Evolutionary conservation across 805 yeast genomes (phyloP).

Genomic region (Ogataea henricii): DNA sequence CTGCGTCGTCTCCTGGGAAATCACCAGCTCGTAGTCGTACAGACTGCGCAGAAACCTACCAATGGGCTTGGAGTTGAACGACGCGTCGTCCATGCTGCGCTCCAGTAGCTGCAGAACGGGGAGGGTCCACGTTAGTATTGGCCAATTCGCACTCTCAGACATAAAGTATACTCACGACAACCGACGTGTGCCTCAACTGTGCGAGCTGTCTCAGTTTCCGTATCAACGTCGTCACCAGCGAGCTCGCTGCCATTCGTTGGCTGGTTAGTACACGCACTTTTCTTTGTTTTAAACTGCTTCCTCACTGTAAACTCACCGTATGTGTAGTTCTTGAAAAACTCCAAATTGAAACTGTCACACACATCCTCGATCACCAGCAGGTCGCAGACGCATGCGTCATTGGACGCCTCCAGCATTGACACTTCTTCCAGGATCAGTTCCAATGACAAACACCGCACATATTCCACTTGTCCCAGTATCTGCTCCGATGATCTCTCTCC

Average conservation of each 20-base stretch:
- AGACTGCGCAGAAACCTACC: conserved; percentile 22
- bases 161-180: conserved; percentile 26
- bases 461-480: conserved; percentile 10
- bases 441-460: conserved; percentile 20
- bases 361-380: conserved; percentile 32
- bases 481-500: background rate
- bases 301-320: conserved; percentile 31
- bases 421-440: conserved; percentile 16
- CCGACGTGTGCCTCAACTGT: conserved; percentile 17
- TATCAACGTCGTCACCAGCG: conserved; percentile 18
- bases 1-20: conserved; percentile 7
- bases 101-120: conserved; percentile 18
- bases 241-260: conserved; percentile 21
- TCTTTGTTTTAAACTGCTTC: too few species aligned
- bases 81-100: conserved; percentile 10
- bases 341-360: conserved; percentile 29
- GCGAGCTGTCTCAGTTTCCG: conserved; percentile 27
- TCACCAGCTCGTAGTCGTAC: conserved; percentile 25
- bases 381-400: conserved; percentile 6
- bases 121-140: conserved; percentile 6
- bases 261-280: background rate
- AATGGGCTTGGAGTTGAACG: conserved; percentile 26
- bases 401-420: conserved; percentile 17
- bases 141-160: too few species aligned
- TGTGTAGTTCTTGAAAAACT: conserved; percentile 24